phyloP scores from a whole-genome alignment of 305 asterid species.

The Caryopteris hybrid region DNA sequence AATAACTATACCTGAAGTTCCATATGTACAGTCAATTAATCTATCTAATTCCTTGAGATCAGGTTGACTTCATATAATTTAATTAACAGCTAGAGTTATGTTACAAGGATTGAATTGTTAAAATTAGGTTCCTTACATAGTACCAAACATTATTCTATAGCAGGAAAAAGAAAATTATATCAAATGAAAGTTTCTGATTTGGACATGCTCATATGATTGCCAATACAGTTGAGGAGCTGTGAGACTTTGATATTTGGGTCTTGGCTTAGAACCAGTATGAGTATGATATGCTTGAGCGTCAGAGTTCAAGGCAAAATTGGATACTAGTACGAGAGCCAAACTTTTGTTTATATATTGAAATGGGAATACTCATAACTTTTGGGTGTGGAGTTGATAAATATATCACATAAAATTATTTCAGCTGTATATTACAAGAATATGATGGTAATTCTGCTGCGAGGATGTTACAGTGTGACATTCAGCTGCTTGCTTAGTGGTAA shows the following conservation, averaged over 20 bases:
- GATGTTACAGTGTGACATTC: background rate
- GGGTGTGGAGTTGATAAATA: background rate
- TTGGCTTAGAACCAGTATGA: slow-evolving; percentile 4
- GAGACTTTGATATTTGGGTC: background rate
- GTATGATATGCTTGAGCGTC: background rate
- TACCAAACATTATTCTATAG: background rate
- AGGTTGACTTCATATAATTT: background rate
- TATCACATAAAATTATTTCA: background rate
- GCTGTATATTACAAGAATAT: background rate
- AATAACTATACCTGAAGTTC: background rate
- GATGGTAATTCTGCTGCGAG: background rate
- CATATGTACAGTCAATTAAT: background rate
- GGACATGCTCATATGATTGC: background rate
- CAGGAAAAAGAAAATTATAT: background rate
- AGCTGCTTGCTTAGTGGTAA: background rate
- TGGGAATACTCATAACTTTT: background rate
- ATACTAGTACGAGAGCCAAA: background rate
- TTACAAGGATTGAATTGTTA: background rate
- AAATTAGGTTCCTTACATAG: background rate
- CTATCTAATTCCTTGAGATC: background rate
- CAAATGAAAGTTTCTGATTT: background rate
- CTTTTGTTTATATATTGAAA: background rate
- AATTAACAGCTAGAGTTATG: background rate
- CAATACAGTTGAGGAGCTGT: background rate
- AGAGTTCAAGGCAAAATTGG: slow-evolving; percentile 4